Percentiles rank a stretch among this genome's conserved stretches.
Evolutionary conservation across 495 filamentous ascomycete genomes (phyloP).

Genomic region (Delitschia confertaspora): DNA sequence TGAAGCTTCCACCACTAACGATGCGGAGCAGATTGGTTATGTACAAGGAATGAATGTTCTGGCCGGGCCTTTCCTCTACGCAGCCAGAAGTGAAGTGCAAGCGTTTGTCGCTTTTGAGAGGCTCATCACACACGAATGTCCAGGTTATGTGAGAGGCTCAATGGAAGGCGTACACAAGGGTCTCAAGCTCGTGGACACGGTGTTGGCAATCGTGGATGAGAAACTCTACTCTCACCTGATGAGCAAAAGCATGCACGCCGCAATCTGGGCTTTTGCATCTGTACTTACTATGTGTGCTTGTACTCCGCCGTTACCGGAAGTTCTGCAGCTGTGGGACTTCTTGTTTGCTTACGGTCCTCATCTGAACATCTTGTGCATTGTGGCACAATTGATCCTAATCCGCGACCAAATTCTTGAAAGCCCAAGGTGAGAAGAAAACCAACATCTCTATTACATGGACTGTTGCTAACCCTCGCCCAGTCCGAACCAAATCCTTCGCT

Average conservation of each 20-base stretch:
- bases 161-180: constrained; percentile 98
- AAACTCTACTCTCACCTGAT: constrained; percentile 77
- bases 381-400: constrained; percentile 87
- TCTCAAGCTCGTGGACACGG: constrained; percentile 80
- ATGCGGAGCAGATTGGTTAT: constrained; percentile 58
- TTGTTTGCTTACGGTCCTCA: constrained; percentile 91
- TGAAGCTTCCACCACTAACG: constrained; percentile 25
- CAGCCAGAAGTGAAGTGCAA: constrained; percentile 86
- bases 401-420: constrained; percentile 72
- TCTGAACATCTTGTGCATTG: constrained; percentile 92
- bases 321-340: constrained; percentile 95
- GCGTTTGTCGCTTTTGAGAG: constrained; percentile 86
- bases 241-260: constrained; percentile 75
- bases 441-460: not conserved
- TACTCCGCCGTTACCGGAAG: constrained; percentile 92
- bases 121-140: constrained; percentile 81
- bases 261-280: constrained; percentile 96
- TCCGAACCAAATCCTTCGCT: constrained; percentile 81
- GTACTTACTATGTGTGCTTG: constrained; percentile 93
- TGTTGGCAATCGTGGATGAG: constrained; percentile 79
- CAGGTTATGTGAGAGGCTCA: constrained; percentile 85
- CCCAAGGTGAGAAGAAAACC: constrained; percentile 54
- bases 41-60: constrained; percentile 99
- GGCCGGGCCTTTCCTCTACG: constrained; percentile 94
- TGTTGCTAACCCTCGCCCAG: constrained; percentile 38